phyloP scores from a whole-genome alignment of 1,284 basidiomycete species.

The Cryptococcus sp. region DNA sequence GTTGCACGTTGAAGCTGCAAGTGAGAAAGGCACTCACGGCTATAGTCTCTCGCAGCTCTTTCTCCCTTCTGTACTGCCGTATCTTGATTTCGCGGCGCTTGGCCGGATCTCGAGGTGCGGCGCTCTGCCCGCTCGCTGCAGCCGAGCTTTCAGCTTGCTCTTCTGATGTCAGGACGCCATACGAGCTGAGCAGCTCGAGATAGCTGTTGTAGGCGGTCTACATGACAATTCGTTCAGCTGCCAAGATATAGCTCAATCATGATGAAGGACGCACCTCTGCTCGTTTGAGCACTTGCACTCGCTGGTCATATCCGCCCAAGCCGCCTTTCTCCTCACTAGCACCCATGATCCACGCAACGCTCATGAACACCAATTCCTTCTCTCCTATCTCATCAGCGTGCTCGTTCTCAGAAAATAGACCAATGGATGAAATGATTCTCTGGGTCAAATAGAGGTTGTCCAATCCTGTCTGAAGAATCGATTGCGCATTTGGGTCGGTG shows the following conservation, averaged over 20 bases:
- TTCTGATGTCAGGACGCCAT: conserved; percentile 66
- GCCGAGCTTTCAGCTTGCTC: conserved; percentile 57
- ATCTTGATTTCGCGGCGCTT: conserved; percentile 82
- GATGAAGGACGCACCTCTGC: conserved; percentile 61
- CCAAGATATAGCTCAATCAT: neutral
- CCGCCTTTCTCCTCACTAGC: conserved; percentile 72
- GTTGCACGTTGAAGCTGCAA: neutral
- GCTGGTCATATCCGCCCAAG: conserved; percentile 62
- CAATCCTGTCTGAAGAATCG: conserved; percentile 29
- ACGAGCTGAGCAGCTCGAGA: conserved; percentile 63
- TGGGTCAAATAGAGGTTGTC: conserved; percentile 51
- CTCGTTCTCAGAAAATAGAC: conserved; percentile 85
- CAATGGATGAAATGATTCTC: conserved; percentile 57
- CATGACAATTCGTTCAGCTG: neutral
- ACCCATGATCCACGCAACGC: conserved; percentile 70
- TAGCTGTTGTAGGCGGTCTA: conserved; percentile 66
- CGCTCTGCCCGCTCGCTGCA: conserved; percentile 50
- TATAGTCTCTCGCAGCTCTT: conserved; percentile 69
- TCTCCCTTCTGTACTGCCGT: conserved; percentile 79
- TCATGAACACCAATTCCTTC: conserved; percentile 74
- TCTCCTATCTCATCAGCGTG: conserved; percentile 80
- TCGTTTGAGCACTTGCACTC: conserved; percentile 62
- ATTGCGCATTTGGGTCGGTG: conserved; percentile 30
- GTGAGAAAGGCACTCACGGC: conserved; percentile 57
- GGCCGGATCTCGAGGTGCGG: conserved; percentile 64